phyloP scores from a whole-genome alignment of 306 rosid species.

The Cyclanthera cordifolia region DNA sequence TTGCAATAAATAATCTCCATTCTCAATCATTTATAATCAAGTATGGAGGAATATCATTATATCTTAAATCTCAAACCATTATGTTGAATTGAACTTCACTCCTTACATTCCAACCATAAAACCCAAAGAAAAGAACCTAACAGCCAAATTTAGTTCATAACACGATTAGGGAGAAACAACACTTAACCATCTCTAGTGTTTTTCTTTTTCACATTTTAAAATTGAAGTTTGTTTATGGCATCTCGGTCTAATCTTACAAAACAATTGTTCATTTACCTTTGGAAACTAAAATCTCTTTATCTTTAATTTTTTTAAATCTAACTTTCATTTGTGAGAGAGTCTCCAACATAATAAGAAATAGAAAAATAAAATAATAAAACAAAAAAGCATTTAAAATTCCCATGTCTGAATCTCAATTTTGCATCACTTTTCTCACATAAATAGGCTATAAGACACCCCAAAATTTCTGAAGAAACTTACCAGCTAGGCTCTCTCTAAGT shows the following conservation, averaged over 20 bases:
- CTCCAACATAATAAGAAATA: background rate
- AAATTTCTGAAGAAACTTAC: constrained; percentile 23
- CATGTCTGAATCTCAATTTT: background rate
- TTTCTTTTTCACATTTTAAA: background rate
- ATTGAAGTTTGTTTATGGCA: background rate
- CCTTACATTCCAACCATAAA: background rate
- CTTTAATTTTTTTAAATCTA: background rate
- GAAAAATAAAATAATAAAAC: background rate
- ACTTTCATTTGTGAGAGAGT: background rate
- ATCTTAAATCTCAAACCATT: background rate
- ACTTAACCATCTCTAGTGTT: background rate
- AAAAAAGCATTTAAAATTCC: background rate
- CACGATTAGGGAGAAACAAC: background rate
- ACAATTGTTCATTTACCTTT: background rate
- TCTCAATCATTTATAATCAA: background rate
- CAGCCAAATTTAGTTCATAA: background rate
- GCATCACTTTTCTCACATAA: background rate
- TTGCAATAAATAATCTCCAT: background rate
- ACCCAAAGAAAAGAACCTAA: background rate
- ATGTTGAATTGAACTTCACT: background rate
- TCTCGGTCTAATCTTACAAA: background rate
- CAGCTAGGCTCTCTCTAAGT: constrained; percentile 60
- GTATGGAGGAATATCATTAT: background rate
- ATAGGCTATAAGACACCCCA: background rate
- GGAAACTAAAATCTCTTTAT: background rate